phyloP scores from a whole-genome alignment of 805 yeast species.

The Kuraishia floccosa region DNA sequence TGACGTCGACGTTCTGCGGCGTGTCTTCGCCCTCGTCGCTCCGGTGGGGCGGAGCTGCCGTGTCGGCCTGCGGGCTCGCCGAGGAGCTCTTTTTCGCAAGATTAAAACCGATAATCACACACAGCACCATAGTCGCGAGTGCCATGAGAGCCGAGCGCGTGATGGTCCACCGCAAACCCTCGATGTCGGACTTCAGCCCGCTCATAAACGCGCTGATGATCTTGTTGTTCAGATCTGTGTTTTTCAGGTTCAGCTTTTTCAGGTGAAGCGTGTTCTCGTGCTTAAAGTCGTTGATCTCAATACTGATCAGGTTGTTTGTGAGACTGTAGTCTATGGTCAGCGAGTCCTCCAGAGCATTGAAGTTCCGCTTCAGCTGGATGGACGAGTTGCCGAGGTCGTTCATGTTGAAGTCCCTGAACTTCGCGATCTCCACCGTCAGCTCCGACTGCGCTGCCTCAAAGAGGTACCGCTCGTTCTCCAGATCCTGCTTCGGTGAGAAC shows the following conservation, averaged over 20 bases:
- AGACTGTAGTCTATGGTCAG: slow-evolving; percentile 51
- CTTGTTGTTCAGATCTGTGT: slow-evolving; percentile 77
- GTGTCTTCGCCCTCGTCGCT: not conserved
- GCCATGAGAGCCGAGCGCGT: slow-evolving; percentile 82
- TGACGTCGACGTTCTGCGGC: slow-evolving; percentile 3
- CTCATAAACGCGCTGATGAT: slow-evolving; percentile 75
- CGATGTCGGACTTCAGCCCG: slow-evolving; percentile 78
- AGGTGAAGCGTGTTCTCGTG: slow-evolving; percentile 74
- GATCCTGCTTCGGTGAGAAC: slow-evolving; percentile 47
- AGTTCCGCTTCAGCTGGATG: slow-evolving; percentile 60
- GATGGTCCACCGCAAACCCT: slow-evolving; percentile 84
- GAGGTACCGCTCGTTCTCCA: slow-evolving; percentile 80
- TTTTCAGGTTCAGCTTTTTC: slow-evolving; percentile 51
- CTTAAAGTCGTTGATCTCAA: slow-evolving; percentile 77
- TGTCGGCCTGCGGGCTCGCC: slow-evolving; percentile 15
- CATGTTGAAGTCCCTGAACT: slow-evolving; percentile 58
- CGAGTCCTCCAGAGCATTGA: slow-evolving; percentile 67
- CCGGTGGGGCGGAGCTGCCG: slow-evolving; percentile 11
- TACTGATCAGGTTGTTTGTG: slow-evolving; percentile 63
- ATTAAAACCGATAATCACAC: slow-evolving; percentile 42
- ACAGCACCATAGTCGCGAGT: slow-evolving; percentile 52
- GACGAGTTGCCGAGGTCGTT: slow-evolving; percentile 56
- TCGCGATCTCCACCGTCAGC: slow-evolving; percentile 63
- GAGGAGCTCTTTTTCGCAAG: slow-evolving; percentile 21
- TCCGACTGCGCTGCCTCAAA: slow-evolving; percentile 92